Evolutionary conservation across 108 stramenopile genomes (phyloP).

Genomic region (Aurantiochytrium sp.): DNA sequence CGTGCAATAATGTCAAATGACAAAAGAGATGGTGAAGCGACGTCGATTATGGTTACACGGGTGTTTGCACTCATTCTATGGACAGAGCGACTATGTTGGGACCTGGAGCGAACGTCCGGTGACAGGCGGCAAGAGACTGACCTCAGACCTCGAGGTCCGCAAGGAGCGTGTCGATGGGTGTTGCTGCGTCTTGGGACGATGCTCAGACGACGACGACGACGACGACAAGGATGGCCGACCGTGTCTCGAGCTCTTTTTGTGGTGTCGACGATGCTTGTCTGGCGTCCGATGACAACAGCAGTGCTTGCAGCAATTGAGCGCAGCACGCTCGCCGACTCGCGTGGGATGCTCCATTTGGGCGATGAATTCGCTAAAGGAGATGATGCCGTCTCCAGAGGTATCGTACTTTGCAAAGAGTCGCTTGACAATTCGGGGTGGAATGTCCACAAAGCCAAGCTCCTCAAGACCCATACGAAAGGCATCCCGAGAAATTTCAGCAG

Average conservation of each 20-base stretch:
- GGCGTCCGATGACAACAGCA: not conserved
- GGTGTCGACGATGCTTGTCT: not conserved
- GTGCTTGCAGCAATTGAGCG: not conserved
- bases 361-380: not conserved
- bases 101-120: not conserved
- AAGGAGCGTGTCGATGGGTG: not conserved
- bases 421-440: not conserved
- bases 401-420: conserved; percentile 4
- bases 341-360: not conserved
- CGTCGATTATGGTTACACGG: too few species aligned
- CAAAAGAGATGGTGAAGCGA: too few species aligned
- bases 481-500: not conserved
- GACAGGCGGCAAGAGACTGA: not conserved
- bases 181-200: not conserved
- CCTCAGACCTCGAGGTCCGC: not conserved
- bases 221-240: too few species aligned
- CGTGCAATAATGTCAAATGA: too few species aligned
- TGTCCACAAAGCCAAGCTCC: not conserved
- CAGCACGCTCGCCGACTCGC: not conserved
- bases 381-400: not conserved
- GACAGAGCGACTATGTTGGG: too few species aligned
- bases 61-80: too few species aligned
- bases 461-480: not conserved
- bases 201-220: too few species aligned
- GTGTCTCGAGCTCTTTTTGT: not conserved